These are phyloP conservation scores for Pholiota microspora DNA, from an alignment of 768 basidiomycete genomes.

Conservation along the genomic window DNA sequence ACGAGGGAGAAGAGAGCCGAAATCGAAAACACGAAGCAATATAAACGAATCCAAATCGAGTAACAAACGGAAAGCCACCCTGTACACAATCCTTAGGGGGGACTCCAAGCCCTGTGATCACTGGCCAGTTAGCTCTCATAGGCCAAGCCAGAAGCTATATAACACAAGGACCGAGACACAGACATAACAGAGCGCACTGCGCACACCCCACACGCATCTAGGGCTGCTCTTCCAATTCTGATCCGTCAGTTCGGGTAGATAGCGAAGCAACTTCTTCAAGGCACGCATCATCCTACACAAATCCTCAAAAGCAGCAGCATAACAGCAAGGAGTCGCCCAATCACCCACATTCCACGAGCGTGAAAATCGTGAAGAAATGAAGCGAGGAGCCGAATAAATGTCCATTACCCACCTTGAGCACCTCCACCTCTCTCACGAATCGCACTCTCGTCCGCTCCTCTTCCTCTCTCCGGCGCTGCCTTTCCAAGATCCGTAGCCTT, in stretches of 20 bases:
- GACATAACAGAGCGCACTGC: neutral
- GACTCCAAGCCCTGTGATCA: neutral
- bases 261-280: neutral
- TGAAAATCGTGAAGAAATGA: neutral
- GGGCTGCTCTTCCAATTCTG: neutral
- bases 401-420: conserved; percentile 61
- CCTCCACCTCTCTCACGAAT: conserved; percentile 82
- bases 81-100: neutral
- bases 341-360: neutral
- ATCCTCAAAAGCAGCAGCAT: neutral
- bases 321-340: neutral
- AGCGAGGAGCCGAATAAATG: conserved; percentile 9
- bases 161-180: neutral
- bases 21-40: neutral
- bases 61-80: neutral
- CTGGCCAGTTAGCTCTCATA: neutral
- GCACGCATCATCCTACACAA: neutral
- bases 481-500: neutral
- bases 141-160: neutral
- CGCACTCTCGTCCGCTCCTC: conserved; percentile 74
- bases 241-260: neutral
- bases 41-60: neutral
- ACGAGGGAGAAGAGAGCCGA: neutral
- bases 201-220: neutral
- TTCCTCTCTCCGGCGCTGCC: conserved; percentile 30